Conservation (phyloP, 2,329 filamentous ascomycete species). For the Monilinia polystroma region DNA sequence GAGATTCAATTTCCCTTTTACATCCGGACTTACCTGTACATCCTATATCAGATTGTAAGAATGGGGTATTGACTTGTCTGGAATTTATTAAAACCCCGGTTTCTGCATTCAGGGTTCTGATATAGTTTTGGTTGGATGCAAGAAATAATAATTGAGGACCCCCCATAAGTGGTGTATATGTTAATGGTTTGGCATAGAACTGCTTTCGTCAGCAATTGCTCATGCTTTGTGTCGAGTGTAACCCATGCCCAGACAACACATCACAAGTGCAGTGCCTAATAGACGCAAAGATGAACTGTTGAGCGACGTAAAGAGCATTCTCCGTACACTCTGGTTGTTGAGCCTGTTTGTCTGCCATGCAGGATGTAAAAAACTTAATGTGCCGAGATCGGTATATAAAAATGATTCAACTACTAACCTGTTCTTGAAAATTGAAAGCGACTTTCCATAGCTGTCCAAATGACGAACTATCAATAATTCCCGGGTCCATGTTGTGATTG, state of each 20-base stretch:
- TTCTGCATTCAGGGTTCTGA: slow-evolving; percentile 56
- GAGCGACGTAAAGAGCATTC: neutral
- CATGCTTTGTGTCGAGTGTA: slow-evolving; percentile 41
- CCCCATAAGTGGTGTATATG: slow-evolving; percentile 51
- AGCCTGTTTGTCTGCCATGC: neutral
- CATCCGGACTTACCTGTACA: slow-evolving; percentile 35
- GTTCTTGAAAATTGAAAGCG: slow-evolving; percentile 20
- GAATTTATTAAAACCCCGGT: slow-evolving; percentile 51
- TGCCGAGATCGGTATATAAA: neutral
- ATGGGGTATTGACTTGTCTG: slow-evolving; percentile 51
- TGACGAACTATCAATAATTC: slow-evolving; percentile 53
- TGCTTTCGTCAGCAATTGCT: slow-evolving; percentile 49
- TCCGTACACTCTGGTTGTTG: neutral
- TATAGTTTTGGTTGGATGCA: slow-evolving; percentile 57
- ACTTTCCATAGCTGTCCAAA: slow-evolving; percentile 58
- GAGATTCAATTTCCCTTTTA: neutral
- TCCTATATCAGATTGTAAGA: slow-evolving; percentile 48
- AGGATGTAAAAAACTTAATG: neutral
- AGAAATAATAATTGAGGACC: slow-evolving; percentile 54
- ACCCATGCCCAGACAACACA: neutral
- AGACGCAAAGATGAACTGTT: neutral
- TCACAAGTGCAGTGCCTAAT: neutral
- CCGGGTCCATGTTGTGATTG: slow-evolving; percentile 64
- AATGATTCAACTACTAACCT: neutral
- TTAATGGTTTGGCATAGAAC: slow-evolving; percentile 52